Percentiles rank a stretch among this genome's conserved stretches.
phyloP scores from a whole-genome alignment of 2,329 filamentous ascomycete genomes.

The Sordariomycetes sp. region DNA sequence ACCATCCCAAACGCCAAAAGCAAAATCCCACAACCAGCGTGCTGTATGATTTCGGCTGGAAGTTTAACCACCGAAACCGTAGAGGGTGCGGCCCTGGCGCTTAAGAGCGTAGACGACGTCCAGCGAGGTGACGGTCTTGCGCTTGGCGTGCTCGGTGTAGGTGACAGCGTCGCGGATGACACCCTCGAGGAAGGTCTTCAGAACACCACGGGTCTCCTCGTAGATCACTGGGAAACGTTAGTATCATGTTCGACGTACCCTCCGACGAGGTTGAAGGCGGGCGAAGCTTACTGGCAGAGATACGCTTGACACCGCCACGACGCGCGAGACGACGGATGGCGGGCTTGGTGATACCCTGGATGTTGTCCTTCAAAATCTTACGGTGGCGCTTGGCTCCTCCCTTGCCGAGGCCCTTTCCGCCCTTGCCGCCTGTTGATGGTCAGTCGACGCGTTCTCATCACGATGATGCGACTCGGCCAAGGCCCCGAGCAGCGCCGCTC shows the following conservation, averaged over 20 bases:
- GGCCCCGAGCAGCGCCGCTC: too few relatives aligned
- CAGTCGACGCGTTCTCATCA: slow-evolving; percentile 20
- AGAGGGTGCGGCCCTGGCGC: slow-evolving; percentile 67
- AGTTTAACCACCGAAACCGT: slow-evolving; percentile 80
- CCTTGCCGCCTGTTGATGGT: slow-evolving; percentile 66
- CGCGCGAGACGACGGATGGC: slow-evolving; percentile 96
- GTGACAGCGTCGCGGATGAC: slow-evolving; percentile 71
- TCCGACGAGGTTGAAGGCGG: neutral
- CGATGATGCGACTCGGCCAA: neutral
- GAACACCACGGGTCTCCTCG: slow-evolving; percentile 68
- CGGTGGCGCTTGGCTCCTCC: slow-evolving; percentile 97
- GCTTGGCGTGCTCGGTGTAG: slow-evolving; percentile 74
- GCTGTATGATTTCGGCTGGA: neutral
- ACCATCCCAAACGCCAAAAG: slow-evolving; percentile 6
- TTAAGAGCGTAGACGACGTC: slow-evolving; percentile 61
- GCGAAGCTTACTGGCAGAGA: slow-evolving; percentile 72
- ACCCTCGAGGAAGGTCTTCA: slow-evolving; percentile 70
- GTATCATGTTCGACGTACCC: neutral
- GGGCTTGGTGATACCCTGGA: slow-evolving; percentile 98
- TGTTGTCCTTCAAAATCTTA: slow-evolving; percentile 99
- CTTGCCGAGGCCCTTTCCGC: slow-evolving; percentile 96
- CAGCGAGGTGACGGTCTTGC: slow-evolving; percentile 67
- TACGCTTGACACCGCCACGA: slow-evolving; percentile 99
- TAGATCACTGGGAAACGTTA: slow-evolving; percentile 50
- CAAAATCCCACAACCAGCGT: neutral